Evolutionary conservation across 2,329 filamentous ascomycete species (phyloP), one percentile per base, ranked within the genome.

Genomic region (Diplodia sapinea): DNA sequence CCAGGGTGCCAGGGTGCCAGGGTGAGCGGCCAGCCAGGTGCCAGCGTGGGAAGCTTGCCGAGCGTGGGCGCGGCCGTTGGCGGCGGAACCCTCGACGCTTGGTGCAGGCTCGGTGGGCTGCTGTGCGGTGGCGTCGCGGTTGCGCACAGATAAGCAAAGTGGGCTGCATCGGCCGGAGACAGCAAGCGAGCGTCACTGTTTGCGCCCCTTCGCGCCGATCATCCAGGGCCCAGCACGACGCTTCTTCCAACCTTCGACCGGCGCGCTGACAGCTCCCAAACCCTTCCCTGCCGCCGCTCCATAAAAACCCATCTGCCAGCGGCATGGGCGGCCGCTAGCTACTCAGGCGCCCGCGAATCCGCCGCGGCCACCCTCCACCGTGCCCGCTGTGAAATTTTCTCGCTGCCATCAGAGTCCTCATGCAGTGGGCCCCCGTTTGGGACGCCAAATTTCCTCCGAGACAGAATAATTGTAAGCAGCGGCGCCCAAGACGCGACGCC

Each of bases 191-290:
- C 59, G 38, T 40, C 38, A n/a, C 33, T 12, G 33, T 12, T 11
- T 1, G 7, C 31, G 56, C 38, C 56, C 56, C 56, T 61, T 51
- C 59, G 17, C 43, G 64, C 43, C 64, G 64, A 66, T 66, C 64
- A 66, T 66, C 26, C 12, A 55, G 52, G n/a, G 20, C 61, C 43
- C 33, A 40, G 55, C 54, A 66, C 31, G 40, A 62, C 65, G 65
- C 65, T 67, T 67, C 56, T 61, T 67, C 56, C 55, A 62, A 67
- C 65, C 62, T 65, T 65, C 62, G 62, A 43, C 62, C 62, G 54
- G 52, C 29, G 64, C 52, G 29, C 52, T 29, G 26, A 20, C 50
- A 33, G 29, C 26, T 36, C 29, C 61, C 55, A 17, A 29, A 20
- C 9, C 31, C 13, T 61, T 61, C 54, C 65, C 55, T 61, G 55